Evolutionary conservation across 441 rosid species (phyloP), one percentile per base, ranked within the genome.

Genomic region (Biscutella laevigata): DNA sequence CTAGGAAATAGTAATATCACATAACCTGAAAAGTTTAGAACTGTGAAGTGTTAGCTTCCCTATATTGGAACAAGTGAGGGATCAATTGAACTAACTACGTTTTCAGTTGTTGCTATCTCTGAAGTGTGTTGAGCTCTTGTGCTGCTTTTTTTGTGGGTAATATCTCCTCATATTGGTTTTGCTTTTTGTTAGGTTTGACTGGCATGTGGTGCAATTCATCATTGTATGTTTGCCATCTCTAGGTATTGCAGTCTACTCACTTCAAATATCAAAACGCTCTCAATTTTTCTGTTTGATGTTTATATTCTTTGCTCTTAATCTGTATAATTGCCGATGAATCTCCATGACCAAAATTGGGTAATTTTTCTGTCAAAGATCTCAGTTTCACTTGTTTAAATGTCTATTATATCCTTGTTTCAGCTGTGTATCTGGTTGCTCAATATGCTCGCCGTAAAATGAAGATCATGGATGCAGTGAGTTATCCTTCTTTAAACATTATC

Each of bases 171-270:
- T 54, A 7, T 33, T 49, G 29, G 41, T 45, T 20, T 49, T 54
- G 8, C 44, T 33, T 71, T 45, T 52, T 71, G 40, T 47, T 86
- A 91, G 95, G 81, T n/a, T 84, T 40, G 98, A 87, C 61, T 87
- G 89, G 71, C 98, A 90, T 76, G 79, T 84, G 67, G 92, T 90
- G 68, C 95, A 90, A 36, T 77, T 90, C 67, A 87, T 87, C 75
- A 87, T 90, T 67, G 88, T 68, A 66, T 87, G 88, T 81, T 54
- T 87, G 86, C 98, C 98, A 58, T 83, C 96, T 41, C 46, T 90
- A 61, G 96, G 96, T 90, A 87, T 64, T 36, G 14, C 8, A 2
- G 4, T 29, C 50, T 36, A 57, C 40, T 55, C 52, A 36, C 29
- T 59, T 32, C 39, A 32, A 50, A 21, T 44, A 7, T 40, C n/a